Evolutionary conservation across 768 basidiomycete species (phyloP), one percentile per base, ranked within the genome.

Genomic region (Hortiboletus flavorubellus): DNA sequence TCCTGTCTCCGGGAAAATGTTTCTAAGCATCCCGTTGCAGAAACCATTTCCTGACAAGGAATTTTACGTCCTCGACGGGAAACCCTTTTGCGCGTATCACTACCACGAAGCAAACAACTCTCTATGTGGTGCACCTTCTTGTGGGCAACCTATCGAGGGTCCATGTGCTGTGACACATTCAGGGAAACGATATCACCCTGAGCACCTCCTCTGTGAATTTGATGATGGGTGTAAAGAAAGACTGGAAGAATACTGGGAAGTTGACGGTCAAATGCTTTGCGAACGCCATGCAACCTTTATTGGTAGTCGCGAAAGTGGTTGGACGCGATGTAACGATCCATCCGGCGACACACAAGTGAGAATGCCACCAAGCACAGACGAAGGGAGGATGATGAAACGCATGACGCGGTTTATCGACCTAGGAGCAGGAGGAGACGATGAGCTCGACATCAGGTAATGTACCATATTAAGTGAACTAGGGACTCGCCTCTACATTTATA

Each of bases 101-200:
- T 97, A 97, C 68, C 93, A 95, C 72, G 89, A 93, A 72, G 85
- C 85, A 44, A 96, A 96, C 72, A 80, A 88, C 61, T 94, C 93
- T 11, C 78, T 98, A 1, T 98, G 94, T 63, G 83, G 91, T 10
- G 83, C 90, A 3, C 68, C 81, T 12, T 76, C 75, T 16, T 98
- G 94, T 69, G 86, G 89, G 4, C 83, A 87, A 68, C 94, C 94
- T 6, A 93, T 98, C 59, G 94, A 98, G 73, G 94, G 94, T 1
- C 86, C 93, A 2, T 97, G 93, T 68, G 91, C 94, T 11, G 84
- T 95, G 18, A 91, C 90, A 16, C 86, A 94, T 60, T 74, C 83
- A 11, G 88, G 89, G 10, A 84, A 83, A 63, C 80, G 88, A 31
- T 96, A 87, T 73, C 94, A 96, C 68, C 91, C 93, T 6, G 90